phyloP scores from a whole-genome alignment of 257 asterid species.

The Rehmannia glutinosa region DNA sequence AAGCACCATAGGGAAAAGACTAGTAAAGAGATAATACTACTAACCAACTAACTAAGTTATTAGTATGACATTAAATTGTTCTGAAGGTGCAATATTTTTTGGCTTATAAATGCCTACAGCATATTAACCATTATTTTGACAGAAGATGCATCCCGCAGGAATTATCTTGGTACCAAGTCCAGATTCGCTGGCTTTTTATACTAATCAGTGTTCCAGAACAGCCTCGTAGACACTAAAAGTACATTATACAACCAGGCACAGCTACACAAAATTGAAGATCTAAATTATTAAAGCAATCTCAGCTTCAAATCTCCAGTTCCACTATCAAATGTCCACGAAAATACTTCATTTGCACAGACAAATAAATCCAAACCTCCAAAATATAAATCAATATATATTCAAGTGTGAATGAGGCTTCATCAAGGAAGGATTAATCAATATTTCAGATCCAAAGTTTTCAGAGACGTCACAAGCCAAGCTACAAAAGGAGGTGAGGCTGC shows the following conservation, averaged over 20 bases:
- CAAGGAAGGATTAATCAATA: neutral
- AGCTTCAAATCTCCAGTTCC: slow-evolving; percentile 3
- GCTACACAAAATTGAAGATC: slow-evolving; percentile 17
- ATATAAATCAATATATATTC: neutral
- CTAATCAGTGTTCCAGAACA: neutral
- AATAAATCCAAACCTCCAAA: neutral
- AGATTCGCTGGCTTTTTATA: neutral
- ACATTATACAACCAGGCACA: neutral
- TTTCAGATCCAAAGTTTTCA: neutral
- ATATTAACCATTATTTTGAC: neutral
- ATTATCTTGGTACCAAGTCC: neutral
- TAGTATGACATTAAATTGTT: neutral
- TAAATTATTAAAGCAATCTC: neutral
- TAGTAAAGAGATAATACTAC: neutral
- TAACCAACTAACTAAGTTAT: neutral
- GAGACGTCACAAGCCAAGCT: neutral
- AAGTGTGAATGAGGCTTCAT: neutral
- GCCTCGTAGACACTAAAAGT: neutral
- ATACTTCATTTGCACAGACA: neutral
- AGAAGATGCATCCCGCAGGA: neutral
- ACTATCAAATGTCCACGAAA: neutral
- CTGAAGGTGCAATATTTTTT: neutral
- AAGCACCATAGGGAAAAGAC: neutral
- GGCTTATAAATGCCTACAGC: neutral
- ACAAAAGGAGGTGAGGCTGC: neutral